Evolutionary conservation across 768 basidiomycete genomes (phyloP).

Genomic region (Lactarius indigo): DNA sequence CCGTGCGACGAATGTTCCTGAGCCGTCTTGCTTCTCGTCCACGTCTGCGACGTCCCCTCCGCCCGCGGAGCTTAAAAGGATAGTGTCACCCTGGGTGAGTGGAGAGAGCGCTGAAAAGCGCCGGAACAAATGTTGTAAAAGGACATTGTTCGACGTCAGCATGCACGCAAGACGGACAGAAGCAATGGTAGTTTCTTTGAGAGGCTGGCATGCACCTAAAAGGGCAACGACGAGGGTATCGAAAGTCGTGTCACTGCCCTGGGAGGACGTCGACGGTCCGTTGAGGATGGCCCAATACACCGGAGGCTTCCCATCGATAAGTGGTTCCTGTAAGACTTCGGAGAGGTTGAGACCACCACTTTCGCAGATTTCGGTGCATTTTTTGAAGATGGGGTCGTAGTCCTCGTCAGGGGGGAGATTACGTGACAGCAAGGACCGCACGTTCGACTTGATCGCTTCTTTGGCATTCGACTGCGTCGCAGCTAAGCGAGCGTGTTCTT

Average conservation of each 20-base stretch:
- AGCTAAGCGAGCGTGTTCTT: background rate
- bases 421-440: slow-evolving; percentile 36
- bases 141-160: slow-evolving; percentile 52
- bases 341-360: slow-evolving; percentile 48
- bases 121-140: slow-evolving; percentile 54
- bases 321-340: slow-evolving; percentile 54
- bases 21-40: slow-evolving; percentile 37
- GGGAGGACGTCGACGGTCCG: slow-evolving; percentile 37
- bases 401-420: slow-evolving; percentile 31
- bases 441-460: background rate
- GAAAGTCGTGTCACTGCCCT: slow-evolving; percentile 16
- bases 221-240: slow-evolving; percentile 45
- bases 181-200: slow-evolving; percentile 30
- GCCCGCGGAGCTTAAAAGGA: slow-evolving; percentile 34
- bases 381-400: slow-evolving; percentile 46
- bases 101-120: slow-evolving; percentile 49
- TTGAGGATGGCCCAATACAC: slow-evolving; percentile 69
- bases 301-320: slow-evolving; percentile 60
- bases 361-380: slow-evolving; percentile 58
- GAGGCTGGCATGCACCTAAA: slow-evolving; percentile 40
- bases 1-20: slow-evolving; percentile 49
- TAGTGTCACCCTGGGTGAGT: slow-evolving; percentile 49
- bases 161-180: slow-evolving; percentile 69
- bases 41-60: slow-evolving; percentile 55
- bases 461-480: background rate